Evolutionary conservation across 2,329 filamentous ascomycete species (phyloP).

Genomic region (Epicoccum sorghinum): DNA sequence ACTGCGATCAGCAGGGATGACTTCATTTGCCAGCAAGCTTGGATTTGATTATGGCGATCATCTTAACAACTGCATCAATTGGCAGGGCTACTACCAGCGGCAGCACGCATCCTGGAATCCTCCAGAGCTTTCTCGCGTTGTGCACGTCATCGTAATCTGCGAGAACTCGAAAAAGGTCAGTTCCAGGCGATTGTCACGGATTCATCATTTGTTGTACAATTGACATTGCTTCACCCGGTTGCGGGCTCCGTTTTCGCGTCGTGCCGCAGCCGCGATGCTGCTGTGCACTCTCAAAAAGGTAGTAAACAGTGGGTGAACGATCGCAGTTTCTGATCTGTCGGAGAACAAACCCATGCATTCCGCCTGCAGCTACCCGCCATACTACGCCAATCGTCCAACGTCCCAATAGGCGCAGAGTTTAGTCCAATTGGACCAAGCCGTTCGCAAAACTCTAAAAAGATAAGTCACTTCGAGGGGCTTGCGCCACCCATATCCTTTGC

Average conservation of each 20-base stretch:
- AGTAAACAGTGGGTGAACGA: conserved; percentile 14
- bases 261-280: conserved; percentile 23
- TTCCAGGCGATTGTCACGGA: conserved; percentile 18
- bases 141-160: background rate
- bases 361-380: conserved; percentile 8
- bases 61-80: background rate
- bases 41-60: conserved; percentile 28
- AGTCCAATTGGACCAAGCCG: conserved; percentile 1
- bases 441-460: conserved; percentile 6
- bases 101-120: background rate
- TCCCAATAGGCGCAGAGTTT: conserved; percentile 6
- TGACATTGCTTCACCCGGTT: conserved; percentile 24
- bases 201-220: conserved; percentile 26
- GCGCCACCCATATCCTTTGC: conserved; percentile 7
- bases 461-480: conserved; percentile 10
- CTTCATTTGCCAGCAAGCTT: conserved; percentile 19
- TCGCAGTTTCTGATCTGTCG: conserved; percentile 18
- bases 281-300: conserved; percentile 18
- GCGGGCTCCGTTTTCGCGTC: conserved; percentile 17
- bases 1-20: conserved; percentile 31
- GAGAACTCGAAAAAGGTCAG: background rate
- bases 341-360: conserved; percentile 5
- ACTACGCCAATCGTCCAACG: conserved; percentile 1
- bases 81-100: conserved; percentile 1
- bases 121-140: no score